These are phyloP conservation scores for Sclerotinia minor DNA, from an alignment of 2,329 filamentous ascomycete genomes.

Conservation along the genomic window DNA sequence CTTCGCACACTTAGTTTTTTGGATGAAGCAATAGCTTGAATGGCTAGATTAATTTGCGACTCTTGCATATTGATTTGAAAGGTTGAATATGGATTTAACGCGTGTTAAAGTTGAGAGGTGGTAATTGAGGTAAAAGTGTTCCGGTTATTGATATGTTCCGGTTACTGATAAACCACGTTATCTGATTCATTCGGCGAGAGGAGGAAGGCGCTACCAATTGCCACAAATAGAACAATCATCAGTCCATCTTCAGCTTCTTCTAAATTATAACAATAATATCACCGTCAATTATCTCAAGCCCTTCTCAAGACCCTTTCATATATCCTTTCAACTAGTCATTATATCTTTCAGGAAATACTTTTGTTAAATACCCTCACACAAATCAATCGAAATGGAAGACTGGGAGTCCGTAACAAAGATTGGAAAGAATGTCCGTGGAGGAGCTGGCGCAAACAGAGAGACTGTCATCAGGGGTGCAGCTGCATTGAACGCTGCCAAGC, in stretches of 20 bases:
- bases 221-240: conserved; percentile 21
- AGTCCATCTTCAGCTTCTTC: conserved; percentile 16
- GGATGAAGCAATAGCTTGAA: too few relatives aligned
- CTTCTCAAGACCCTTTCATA: too few relatives aligned
- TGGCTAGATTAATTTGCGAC: too few relatives aligned
- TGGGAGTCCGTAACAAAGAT: conserved; percentile 94
- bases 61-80: too few relatives aligned
- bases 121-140: too few relatives aligned
- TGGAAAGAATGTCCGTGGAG: conserved; percentile 77
- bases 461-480: conserved; percentile 83
- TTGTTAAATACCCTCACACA: conserved; percentile 3
- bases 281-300: background rate
- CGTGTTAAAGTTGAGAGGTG: too few relatives aligned
- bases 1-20: too few relatives aligned
- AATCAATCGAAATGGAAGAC: conserved; percentile 58
- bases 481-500: conserved; percentile 85
- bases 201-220: conserved; percentile 9
- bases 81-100: too few relatives aligned
- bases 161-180: too few relatives aligned
- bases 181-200: conserved; percentile 27
- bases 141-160: too few relatives aligned
- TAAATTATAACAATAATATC: conserved; percentile 10
- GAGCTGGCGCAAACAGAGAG: conserved; percentile 65
- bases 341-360: background rate
- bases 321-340: background rate